A percentile compares a stretch with the other conserved stretches of the same genome.
Conservation (phyloP, 2,329 filamentous ascomycete species). For the Aspergillus brasiliensis region DNA sequence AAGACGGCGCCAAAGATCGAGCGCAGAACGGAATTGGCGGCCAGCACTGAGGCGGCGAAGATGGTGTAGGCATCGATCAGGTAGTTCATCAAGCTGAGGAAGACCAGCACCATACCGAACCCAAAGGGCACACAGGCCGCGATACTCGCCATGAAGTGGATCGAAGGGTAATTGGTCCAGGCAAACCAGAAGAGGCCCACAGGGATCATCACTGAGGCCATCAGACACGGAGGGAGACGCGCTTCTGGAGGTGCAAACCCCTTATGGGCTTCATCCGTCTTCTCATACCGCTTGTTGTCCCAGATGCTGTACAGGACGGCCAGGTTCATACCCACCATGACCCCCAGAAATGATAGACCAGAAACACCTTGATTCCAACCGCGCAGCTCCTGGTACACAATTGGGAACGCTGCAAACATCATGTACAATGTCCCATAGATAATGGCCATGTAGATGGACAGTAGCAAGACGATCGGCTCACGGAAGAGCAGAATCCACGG, state of each 20-base stretch:
- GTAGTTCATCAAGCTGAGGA: not conserved
- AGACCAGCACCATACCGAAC: not conserved
- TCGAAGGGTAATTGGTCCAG: not conserved
- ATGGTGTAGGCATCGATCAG: conserved; percentile 2
- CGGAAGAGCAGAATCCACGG: not conserved
- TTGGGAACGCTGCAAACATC: not conserved
- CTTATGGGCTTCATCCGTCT: not conserved
- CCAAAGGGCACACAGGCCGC: not conserved
- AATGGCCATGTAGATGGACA: not conserved
- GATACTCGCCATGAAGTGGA: not conserved
- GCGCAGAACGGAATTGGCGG: not conserved
- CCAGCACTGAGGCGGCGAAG: not conserved
- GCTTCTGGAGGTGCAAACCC: not conserved
- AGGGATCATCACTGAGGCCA: not conserved
- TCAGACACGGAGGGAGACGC: not conserved
- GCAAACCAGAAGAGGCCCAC: conserved; percentile 3
- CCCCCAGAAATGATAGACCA: not conserved
- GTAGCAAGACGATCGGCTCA: not conserved
- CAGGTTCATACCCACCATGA: not conserved
- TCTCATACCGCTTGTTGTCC: not conserved
- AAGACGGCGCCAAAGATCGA: not conserved
- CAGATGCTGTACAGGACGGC: not conserved
- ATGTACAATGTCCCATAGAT: not conserved
- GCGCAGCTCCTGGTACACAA: not conserved
- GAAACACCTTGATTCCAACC: not conserved